Evolutionary conservation across 31 red algal genomes (phyloP).

Genomic region (Asparagopsis taxiformis): DNA sequence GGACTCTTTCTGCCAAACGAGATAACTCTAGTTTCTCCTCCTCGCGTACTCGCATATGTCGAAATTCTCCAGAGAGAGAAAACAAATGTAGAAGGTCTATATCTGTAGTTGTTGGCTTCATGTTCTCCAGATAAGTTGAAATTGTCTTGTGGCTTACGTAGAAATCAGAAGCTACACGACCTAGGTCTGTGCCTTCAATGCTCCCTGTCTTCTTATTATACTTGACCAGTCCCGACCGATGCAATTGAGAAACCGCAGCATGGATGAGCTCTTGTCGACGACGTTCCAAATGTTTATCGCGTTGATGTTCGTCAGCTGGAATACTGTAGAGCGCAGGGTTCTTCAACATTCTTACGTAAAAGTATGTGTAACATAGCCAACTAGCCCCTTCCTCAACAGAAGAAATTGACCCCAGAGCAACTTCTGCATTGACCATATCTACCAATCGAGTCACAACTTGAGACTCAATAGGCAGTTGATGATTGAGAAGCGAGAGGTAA

Average conservation of each 20-base stretch:
- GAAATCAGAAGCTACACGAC: constrained; percentile 79
- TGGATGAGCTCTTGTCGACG: constrained; percentile 72
- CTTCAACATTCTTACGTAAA: constrained; percentile 91
- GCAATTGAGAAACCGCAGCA: constrained; percentile 58
- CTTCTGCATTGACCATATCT: constrained; percentile 94
- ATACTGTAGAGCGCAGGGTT: constrained; percentile 81
- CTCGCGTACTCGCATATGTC: constrained; percentile 83
- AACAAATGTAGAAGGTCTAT: constrained; percentile 85
- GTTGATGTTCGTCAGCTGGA: constrained; percentile 44
- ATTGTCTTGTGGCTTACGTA: constrained; percentile 81
- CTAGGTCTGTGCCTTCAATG: constrained; percentile 69
- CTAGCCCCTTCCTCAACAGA: constrained; percentile 69
- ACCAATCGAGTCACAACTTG: constrained; percentile 71
- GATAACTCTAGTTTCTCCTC: constrained; percentile 87
- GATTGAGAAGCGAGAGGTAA: constrained; percentile 82
- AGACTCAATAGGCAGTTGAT: constrained; percentile 89
- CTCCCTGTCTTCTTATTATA: constrained; percentile 61
- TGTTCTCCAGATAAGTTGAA: constrained; percentile 56
- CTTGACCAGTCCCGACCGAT: constrained; percentile 64
- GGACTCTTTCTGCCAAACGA: constrained; percentile 65
- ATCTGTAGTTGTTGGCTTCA: constrained; percentile 54
- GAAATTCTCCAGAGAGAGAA: constrained; percentile 77
- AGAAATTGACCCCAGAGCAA: constrained; percentile 73
- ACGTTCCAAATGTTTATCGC: constrained; percentile 48
- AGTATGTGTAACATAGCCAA: constrained; percentile 91